Base-by-base conservation (phyloP, 169 alveolate species). In the Cryptosporidium baileyi region DNA sequence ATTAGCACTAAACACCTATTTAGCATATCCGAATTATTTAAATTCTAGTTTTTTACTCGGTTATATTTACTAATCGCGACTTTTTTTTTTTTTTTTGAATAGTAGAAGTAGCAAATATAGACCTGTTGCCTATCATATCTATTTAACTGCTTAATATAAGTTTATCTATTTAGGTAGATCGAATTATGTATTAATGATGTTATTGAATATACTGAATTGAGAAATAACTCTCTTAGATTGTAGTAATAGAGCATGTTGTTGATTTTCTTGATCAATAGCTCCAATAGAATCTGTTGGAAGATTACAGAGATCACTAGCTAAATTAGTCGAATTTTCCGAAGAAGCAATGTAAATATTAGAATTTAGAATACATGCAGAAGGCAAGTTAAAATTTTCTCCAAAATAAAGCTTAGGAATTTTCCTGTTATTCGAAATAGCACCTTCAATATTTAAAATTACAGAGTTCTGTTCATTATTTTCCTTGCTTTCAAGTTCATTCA, bases 261-360 rank as follows among this genome's bases (percentile, higher is more conserved):
- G 85, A 43, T 54, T 74, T 43, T 74, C 85, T n/a, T 52, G 74
- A 43, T 74, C 85, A 49, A 74, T 74, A 38, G 85, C 85, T 30
- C 85, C 85, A 74, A 74, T 74, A n/a, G 85, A 74, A 74, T 74
- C 85, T 30, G 57, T 45, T 38, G 85, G 85, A 4, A 74, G 19
- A 57, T 74, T 74, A 19, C 67, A 24, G 30, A 74, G 19, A 60
- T 74, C 67, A 36, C 24, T 57, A 3, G 85, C 85, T 15, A 74
- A 67, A 51, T 74, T 40, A 22, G 85, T 38, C 36, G 61, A 52
- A 9, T 74, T 74, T 22, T 74, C 74, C 3, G 85, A 74, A 19
- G 85, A 74, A 36, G 67, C 85, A 22, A 74, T 57, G 36, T 74
- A 74, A 7, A 74, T 57, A 22, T 74, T 74, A 13, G 67, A 57